Percentiles rank a stretch among this genome's conserved stretches.
Evolutionary conservation across 352 stramenopile genomes (phyloP).

Genomic region (Peronospora tabacina): DNA sequence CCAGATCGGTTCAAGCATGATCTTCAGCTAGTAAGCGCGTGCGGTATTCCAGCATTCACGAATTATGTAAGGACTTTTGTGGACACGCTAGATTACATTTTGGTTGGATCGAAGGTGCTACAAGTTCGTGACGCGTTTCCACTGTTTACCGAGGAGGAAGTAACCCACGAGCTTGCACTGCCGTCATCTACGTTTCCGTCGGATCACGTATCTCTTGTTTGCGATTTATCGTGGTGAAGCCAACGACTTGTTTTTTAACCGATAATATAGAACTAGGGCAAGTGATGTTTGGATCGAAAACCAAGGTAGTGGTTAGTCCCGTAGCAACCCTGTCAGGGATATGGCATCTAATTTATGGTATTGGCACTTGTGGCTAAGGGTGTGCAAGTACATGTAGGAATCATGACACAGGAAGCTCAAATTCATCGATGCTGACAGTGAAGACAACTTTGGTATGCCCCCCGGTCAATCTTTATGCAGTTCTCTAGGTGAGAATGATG

Average conservation of each 20-base stretch:
- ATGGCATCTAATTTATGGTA: too few species aligned
- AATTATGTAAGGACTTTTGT: conserved; percentile 62
- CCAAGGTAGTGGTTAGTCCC: too few species aligned
- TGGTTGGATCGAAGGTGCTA: conserved; percentile 36
- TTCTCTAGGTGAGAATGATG: conserved; percentile 15
- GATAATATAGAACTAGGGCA: too few species aligned
- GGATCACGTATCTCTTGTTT: conserved; percentile 72
- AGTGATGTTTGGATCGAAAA: too few species aligned
- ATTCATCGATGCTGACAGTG: conserved; percentile 47
- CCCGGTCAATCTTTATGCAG: conserved; percentile 8
- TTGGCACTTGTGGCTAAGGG: too few species aligned
- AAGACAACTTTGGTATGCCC: conserved; percentile 35
- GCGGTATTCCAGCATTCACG: conserved; percentile 59
- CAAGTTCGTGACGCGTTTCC: conserved; percentile 46
- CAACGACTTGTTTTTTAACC: not conserved
- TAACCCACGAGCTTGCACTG: conserved; percentile 50
- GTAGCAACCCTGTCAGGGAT: too few species aligned
- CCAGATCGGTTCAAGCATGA: conserved; percentile 34
- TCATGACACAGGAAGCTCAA: conserved; percentile 45
- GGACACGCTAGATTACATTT: conserved; percentile 65
- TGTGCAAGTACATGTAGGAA: too few species aligned
- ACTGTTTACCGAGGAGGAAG: conserved; percentile 52
- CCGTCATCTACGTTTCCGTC: conserved; percentile 70
- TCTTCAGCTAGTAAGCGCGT: conserved; percentile 45
- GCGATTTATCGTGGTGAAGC: conserved; percentile 45